A percentile compares a stretch with the other conserved stretches of the same genome.
Conservation (phyloP, 371 early-diverging fungal species). For the Mucor piriformis region DNA sequence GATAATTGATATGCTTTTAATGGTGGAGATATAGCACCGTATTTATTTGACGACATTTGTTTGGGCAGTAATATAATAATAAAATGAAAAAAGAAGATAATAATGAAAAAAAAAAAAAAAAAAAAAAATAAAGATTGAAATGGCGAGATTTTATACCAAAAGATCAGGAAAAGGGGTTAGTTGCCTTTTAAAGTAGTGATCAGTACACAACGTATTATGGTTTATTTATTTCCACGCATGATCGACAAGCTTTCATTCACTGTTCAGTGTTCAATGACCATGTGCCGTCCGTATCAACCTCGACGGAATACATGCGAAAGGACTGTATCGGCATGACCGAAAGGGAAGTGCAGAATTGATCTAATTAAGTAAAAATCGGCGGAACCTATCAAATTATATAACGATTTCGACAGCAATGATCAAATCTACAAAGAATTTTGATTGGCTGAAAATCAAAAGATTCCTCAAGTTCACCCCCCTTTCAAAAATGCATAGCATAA, state of each 20-base stretch:
- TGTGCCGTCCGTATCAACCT: not conserved
- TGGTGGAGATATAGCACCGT: slow-evolving; percentile 34
- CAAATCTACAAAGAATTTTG: slow-evolving; percentile 2
- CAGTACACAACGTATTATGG: not conserved
- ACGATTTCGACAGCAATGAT: slow-evolving; percentile 12
- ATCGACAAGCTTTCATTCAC: not conserved
- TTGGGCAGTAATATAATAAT: not conserved
- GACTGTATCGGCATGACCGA: too few relatives aligned
- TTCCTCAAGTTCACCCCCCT: not conserved
- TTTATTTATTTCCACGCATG: not conserved
- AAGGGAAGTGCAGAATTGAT: not conserved
- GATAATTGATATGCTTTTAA: slow-evolving; percentile 23
- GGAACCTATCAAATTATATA: slow-evolving; percentile 15
- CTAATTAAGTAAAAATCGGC: slow-evolving; percentile 9
- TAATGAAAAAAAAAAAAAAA: slow-evolving; percentile 3
- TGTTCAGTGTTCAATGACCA: too few relatives aligned
- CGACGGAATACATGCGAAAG: not conserved
- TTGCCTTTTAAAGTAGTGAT: slow-evolving; percentile 21
- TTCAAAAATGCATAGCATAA: not conserved
- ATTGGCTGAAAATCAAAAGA: slow-evolving; percentile 7
- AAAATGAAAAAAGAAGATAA: slow-evolving; percentile 1
- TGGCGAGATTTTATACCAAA: slow-evolving; percentile 6
- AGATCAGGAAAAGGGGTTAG: slow-evolving; percentile 12
- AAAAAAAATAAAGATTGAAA: slow-evolving; percentile 1
- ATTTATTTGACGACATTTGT: slow-evolving; percentile 18